phyloP scores from a whole-genome alignment of 495 filamentous ascomycete genomes.

The Choiromyces venosus region DNA sequence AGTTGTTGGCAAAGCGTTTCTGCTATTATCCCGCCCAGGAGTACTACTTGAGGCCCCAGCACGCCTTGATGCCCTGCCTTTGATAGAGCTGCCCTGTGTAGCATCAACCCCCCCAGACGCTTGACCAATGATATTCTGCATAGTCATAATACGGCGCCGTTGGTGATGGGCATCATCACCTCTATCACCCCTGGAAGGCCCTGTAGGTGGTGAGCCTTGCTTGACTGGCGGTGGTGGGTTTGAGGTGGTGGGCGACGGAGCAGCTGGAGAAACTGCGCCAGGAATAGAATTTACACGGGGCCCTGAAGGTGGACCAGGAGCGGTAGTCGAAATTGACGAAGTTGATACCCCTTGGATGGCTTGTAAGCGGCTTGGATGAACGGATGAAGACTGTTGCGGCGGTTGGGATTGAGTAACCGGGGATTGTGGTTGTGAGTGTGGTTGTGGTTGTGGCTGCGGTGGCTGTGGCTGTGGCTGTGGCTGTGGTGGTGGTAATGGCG shows the following conservation, averaged over 20 bases:
- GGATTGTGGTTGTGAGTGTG: conserved; percentile 33
- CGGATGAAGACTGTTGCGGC: conserved; percentile 13
- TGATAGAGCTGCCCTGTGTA: conserved; percentile 30
- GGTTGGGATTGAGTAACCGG: conserved; percentile 32
- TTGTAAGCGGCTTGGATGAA: conserved; percentile 31
- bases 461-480: conserved; percentile 35
- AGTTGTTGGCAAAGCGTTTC: neutral
- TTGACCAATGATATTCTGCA: conserved; percentile 35
- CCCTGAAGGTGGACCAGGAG: conserved; percentile 22
- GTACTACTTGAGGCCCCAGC: conserved; percentile 21
- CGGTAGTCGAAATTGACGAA: neutral
- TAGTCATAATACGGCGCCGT: conserved; percentile 37
- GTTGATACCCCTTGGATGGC: conserved; percentile 28
- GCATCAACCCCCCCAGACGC: conserved; percentile 22
- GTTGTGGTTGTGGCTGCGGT: conserved; percentile 35
- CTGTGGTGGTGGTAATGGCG: conserved; percentile 30
- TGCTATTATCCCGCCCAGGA: conserved; percentile 13
- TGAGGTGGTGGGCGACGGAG: neutral
- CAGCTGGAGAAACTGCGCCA: neutral
- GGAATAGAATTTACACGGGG: conserved; percentile 14
- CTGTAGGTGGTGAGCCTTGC: conserved; percentile 34
- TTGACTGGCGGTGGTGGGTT: conserved; percentile 12
- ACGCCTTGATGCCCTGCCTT: conserved; percentile 29
- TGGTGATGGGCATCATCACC: conserved; percentile 36
- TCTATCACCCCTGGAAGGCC: conserved; percentile 28